A percentile compares a stretch with the other conserved stretches of the same genome.
These are phyloP conservation scores for Aspergillus hortae DNA, from an alignment of 2,329 filamentous ascomycete species.

Conservation along the genomic window DNA sequence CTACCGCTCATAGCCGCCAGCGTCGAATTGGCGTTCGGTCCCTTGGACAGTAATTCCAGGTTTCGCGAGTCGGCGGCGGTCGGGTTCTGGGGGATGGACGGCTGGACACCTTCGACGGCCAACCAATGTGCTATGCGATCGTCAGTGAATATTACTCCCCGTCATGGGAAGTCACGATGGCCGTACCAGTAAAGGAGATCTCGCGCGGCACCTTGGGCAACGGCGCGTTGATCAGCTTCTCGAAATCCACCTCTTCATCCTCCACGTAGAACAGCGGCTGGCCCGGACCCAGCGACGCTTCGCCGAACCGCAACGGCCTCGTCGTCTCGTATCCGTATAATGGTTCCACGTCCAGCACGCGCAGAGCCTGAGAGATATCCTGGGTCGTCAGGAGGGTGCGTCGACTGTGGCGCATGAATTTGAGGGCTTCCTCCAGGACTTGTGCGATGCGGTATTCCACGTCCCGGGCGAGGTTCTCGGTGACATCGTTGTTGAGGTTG, in stretches of 20 bases:
- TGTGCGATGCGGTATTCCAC: slow-evolving; percentile 94
- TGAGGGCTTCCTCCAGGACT: slow-evolving; percentile 88
- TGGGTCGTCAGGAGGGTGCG: slow-evolving; percentile 84
- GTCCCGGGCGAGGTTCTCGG: slow-evolving; percentile 84
- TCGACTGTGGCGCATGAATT: slow-evolving; percentile 90
- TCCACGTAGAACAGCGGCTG: slow-evolving; percentile 97
- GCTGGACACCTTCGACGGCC: slow-evolving; percentile 94
- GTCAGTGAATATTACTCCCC: slow-evolving; percentile 8
- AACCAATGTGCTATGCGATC: slow-evolving; percentile 78
- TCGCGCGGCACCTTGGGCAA: slow-evolving; percentile 92
- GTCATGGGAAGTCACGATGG: neutral
- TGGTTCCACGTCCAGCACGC: slow-evolving; percentile 86
- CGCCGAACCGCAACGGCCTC: slow-evolving; percentile 82
- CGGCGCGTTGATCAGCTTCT: slow-evolving; percentile 96
- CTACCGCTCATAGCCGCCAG: slow-evolving; percentile 78
- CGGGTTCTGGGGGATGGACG: slow-evolving; percentile 93
- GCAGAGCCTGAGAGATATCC: slow-evolving; percentile 82
- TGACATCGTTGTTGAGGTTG: slow-evolving; percentile 76
- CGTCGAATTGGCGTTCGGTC: slow-evolving; percentile 79
- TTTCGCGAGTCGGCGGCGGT: slow-evolving; percentile 78
- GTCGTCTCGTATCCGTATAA: slow-evolving; percentile 95
- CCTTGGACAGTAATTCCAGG: slow-evolving; percentile 85
- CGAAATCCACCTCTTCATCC: slow-evolving; percentile 97
- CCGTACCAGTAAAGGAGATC: slow-evolving; percentile 78
- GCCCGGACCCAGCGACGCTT: slow-evolving; percentile 87